Conservation (phyloP, 805 yeast genomes). For the Naumovozyma baii region DNA sequence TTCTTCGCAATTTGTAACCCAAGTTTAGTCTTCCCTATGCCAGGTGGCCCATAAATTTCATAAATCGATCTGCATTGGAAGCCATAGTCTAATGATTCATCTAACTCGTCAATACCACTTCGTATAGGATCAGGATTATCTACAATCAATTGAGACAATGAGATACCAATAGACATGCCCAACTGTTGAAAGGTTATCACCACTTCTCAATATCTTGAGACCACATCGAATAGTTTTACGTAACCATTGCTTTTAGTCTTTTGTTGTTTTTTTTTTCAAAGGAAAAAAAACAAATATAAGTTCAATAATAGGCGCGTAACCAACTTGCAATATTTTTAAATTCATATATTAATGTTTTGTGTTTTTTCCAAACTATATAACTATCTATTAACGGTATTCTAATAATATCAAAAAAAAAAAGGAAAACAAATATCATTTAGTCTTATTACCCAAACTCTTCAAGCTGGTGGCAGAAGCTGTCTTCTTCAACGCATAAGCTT, state of each 20-base stretch:
- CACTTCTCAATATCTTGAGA: too few relatives aligned
- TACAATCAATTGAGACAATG: conserved; percentile 25
- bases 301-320: too few relatives aligned
- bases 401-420: too few relatives aligned
- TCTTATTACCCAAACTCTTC: neutral
- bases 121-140: conserved; percentile 17
- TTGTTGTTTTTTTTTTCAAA: too few relatives aligned
- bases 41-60: conserved; percentile 30
- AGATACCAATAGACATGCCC: conserved; percentile 26
- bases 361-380: neutral
- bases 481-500: conserved; percentile 22
- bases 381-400: too few relatives aligned
- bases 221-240: too few relatives aligned
- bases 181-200: too few relatives aligned
- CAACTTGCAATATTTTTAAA: too few relatives aligned
- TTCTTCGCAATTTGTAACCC: conserved; percentile 15
- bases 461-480: conserved; percentile 14
- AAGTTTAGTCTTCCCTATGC: conserved; percentile 23
- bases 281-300: too few relatives aligned
- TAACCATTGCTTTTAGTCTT: too few relatives aligned
- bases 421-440: too few relatives aligned
- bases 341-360: too few relatives aligned
- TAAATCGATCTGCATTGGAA: conserved; percentile 24
- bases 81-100: conserved; percentile 18
- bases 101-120: conserved; percentile 19